Evolutionary conservation across 2,329 filamentous ascomycete genomes (phyloP).

Genomic region (Colletotrichum plurivorum): DNA sequence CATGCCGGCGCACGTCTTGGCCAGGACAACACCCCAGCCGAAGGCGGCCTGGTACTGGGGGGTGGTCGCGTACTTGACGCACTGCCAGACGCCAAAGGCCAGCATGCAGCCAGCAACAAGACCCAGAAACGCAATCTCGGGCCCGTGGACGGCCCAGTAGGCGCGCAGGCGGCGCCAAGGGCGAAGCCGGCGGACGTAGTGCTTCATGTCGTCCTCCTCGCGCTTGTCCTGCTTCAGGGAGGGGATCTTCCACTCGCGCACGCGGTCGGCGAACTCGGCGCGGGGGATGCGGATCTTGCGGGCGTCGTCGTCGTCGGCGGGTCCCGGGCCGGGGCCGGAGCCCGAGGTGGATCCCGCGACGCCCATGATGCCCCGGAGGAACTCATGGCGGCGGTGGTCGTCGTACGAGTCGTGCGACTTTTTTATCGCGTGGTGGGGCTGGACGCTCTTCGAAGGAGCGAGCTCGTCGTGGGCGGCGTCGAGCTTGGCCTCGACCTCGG

Average conservation of each 20-base stretch:
- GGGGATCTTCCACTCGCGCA: constrained; percentile 63
- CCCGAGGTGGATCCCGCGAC: constrained; percentile 50
- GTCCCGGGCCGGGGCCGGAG: constrained; percentile 64
- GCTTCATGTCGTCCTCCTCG: constrained; percentile 60
- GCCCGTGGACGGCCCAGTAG: constrained; percentile 69
- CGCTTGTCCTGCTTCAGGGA: constrained; percentile 62
- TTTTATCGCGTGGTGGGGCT: constrained; percentile 60
- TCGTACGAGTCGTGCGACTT: constrained; percentile 45
- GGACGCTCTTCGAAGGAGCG: constrained; percentile 55
- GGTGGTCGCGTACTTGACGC: constrained; percentile 65
- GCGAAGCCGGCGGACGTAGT: constrained; percentile 61
- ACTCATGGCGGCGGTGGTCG: constrained; percentile 61
- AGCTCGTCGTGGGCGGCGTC: constrained; percentile 67
- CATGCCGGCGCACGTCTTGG: constrained; percentile 68
- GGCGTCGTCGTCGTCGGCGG: constrained; percentile 46
- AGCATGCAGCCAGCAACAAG: constrained; percentile 63
- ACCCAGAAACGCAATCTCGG: constrained; percentile 63
- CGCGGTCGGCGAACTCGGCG: constrained; percentile 60
- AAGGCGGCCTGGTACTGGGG: constrained; percentile 62
- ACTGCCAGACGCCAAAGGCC: constrained; percentile 68
- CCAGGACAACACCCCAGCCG: constrained; percentile 69
- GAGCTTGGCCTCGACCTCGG: constrained; percentile 66
- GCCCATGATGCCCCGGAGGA: constrained; percentile 65
- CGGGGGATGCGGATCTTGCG: constrained; percentile 57
- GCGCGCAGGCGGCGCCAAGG: constrained; percentile 62